Evolutionary conservation across 1,139 yeast genomes (phyloP).

Genomic region (Saccharomycopsis phalli): DNA sequence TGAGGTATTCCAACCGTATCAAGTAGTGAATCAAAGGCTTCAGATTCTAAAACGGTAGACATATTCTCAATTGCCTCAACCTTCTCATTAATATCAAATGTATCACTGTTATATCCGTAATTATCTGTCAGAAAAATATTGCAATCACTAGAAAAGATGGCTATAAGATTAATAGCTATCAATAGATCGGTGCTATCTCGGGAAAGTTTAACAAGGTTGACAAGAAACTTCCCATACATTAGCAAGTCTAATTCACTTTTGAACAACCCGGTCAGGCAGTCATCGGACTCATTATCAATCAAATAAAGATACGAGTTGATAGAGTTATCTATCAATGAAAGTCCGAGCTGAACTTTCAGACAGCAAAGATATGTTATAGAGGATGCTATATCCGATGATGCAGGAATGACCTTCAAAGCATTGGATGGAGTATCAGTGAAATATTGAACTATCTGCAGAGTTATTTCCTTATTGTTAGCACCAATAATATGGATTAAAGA

Average conservation of each 20-base stretch:
- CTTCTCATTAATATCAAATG: background rate
- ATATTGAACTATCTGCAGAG: no score
- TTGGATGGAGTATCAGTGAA: no score
- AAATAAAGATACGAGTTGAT: background rate
- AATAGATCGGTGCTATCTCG: background rate
- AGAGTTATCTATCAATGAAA: background rate
- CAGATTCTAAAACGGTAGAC: background rate
- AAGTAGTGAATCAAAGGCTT: background rate
- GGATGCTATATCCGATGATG: no score
- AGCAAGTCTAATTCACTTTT: background rate
- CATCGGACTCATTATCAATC: background rate
- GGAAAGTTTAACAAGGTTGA: background rate
- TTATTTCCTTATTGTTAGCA: no score
- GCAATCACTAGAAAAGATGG: background rate
- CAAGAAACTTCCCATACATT: background rate
- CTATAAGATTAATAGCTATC: background rate
- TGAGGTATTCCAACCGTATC: no score
- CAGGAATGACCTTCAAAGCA: no score
- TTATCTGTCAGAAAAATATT: background rate
- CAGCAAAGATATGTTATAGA: no score
- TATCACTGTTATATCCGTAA: background rate
- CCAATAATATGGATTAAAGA: no score
- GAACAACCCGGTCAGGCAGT: background rate
- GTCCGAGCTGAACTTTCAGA: background rate
- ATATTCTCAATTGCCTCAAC: background rate